Evolutionary conservation across 1,284 basidiomycete genomes (phyloP), one percentile per base, ranked within the genome.

Genomic region (Naganishia cerealis): DNA sequence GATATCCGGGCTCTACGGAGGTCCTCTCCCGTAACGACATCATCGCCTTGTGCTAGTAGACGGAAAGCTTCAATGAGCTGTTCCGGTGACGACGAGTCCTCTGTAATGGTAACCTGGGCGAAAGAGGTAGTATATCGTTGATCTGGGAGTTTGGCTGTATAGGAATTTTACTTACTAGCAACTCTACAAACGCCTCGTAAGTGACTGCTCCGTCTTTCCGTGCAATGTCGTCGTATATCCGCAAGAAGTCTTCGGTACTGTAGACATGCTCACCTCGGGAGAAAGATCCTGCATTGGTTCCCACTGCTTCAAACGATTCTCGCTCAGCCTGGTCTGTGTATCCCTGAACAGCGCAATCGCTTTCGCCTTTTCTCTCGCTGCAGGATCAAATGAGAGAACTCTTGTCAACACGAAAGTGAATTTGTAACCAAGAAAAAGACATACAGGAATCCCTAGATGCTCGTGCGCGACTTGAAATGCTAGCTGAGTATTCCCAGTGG

Each of bases 51-150:
- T 1, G 94, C 92, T 54, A 97, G 88, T 9, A 91, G 92, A 56
- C 91, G 87, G 87, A 99, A 99, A 1, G 94, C 88, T 72, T 94
- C 92, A 24, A 91, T 87, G 70, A 99, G 85, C 77, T 98, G 95
- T 66, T 94, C 92, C 0, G 90, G 87, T 0, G 92, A 91, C 0
- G 92, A 94, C 66, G 95, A 92, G 77, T 98, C 96, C 82, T 98
- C 92, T 38, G 88, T 95, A 72, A 97, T 95, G 57, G 94, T 92
- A 57, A 94, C 90, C 92, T 94, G 71, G 21, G 50, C 53, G 71
- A 43, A 61, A 61, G 42, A 61, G 57, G 21, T 38, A 26, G 24
- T 38, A 33, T 33, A 33, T 26, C 16, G 63, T 63, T 36, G 67
- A 56, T 42, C 21, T 29, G 13, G 3, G 13, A 43, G 24, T 7